Evolutionary conservation across 1,139 yeast species (phyloP).

Genomic region (Nakaseomyces nivariensis): DNA sequence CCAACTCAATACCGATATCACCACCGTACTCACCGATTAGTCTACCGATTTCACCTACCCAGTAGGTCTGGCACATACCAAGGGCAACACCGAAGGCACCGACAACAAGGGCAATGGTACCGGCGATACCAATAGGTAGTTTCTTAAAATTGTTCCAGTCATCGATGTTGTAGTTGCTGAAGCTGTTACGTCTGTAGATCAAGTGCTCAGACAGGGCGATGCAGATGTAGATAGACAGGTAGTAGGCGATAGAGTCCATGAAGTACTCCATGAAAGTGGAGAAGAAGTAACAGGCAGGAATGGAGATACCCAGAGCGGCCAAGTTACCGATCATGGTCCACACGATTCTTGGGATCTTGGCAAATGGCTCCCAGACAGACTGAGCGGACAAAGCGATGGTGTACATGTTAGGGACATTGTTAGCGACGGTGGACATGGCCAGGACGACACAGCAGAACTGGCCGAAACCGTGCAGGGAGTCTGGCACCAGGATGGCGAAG

Average conservation of each 20-base stretch:
- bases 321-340: slow-evolving; percentile 77
- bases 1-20: slow-evolving; percentile 81
- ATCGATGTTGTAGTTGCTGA: slow-evolving; percentile 51
- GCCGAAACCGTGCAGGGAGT: slow-evolving; percentile 82
- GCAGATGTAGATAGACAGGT: slow-evolving; percentile 76
- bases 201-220: slow-evolving; percentile 70
- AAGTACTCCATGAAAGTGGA: slow-evolving; percentile 66
- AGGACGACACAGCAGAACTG: slow-evolving; percentile 78
- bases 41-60: slow-evolving; percentile 55
- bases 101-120: slow-evolving; percentile 63
- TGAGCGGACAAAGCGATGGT: slow-evolving; percentile 80
- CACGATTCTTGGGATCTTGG: slow-evolving; percentile 63
- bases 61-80: slow-evolving; percentile 86
- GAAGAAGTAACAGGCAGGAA: slow-evolving; percentile 76
- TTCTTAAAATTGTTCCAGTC: slow-evolving; percentile 46
- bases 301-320: slow-evolving; percentile 72
- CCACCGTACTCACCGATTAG: slow-evolving; percentile 64
- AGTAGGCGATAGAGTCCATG: slow-evolving; percentile 85
- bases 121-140: slow-evolving; percentile 71
- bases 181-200: slow-evolving; percentile 51
- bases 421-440: slow-evolving; percentile 77
- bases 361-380: slow-evolving; percentile 65
- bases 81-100: slow-evolving; percentile 80
- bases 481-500: slow-evolving; percentile 62
- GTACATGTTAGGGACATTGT: slow-evolving; percentile 89